These are phyloP conservation scores for Babesia gibsoni DNA, from an alignment of 169 alveolate genomes.

Conservation along the genomic window DNA sequence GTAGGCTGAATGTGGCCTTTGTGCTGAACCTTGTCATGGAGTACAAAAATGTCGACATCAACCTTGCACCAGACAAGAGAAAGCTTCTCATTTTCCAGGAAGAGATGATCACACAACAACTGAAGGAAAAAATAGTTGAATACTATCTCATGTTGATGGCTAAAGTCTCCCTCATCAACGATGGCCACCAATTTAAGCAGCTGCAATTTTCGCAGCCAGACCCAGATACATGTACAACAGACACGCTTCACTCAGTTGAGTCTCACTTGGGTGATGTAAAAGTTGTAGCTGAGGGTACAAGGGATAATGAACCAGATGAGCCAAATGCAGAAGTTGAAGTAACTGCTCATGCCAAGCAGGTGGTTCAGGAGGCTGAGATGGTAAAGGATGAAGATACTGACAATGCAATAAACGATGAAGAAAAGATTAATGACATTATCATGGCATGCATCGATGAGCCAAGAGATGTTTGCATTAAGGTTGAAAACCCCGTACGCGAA, in stretches of 20 bases:
- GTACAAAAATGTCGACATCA: constrained; percentile 63
- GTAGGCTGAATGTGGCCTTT: constrained; percentile 63
- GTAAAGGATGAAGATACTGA: background rate
- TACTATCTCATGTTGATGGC: constrained; percentile 23
- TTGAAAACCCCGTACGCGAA: no score
- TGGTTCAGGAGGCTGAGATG: background rate
- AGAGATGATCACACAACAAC: constrained; percentile 43
- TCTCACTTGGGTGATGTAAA: no score
- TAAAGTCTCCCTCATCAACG: background rate
- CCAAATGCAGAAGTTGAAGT: background rate
- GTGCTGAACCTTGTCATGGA: constrained; percentile 64
- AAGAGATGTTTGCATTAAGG: no score
- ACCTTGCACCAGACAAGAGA: constrained; percentile 75
- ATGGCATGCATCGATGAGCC: background rate
- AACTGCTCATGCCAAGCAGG: background rate
- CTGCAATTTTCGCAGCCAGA: no score
- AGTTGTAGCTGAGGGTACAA: background rate
- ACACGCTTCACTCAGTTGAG: no score
- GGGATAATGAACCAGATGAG: background rate
- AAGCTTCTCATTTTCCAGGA: constrained; percentile 65
- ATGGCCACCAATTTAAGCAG: constrained; percentile 7
- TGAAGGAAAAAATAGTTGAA: constrained; percentile 28
- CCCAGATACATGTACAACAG: no score
- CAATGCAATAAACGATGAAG: background rate
- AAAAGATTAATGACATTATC: background rate